These are phyloP conservation scores for Taxillus chinensis DNA, from an alignment of 164 flowering plant species.

Conservation along the genomic window DNA sequence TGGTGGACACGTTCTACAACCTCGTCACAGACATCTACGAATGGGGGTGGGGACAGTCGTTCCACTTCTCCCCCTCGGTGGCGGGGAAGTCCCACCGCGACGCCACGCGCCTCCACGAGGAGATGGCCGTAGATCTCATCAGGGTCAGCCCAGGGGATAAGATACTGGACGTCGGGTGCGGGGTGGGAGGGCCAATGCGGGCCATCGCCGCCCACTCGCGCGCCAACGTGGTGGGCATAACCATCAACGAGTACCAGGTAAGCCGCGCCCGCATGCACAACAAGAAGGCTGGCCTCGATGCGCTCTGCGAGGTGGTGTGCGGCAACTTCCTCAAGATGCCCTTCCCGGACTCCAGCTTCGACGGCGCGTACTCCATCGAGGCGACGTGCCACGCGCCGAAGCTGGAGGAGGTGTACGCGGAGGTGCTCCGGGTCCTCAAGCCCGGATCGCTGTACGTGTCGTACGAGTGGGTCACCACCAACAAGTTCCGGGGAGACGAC, in stretches of 20 bases:
- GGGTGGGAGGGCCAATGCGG: conserved; percentile 96
- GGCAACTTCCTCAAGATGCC: conserved; percentile 88
- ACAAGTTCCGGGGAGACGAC: conserved; percentile 30
- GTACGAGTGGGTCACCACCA: conserved; percentile 92
- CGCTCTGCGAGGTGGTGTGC: conserved; percentile 81
- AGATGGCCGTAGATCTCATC: conserved; percentile 77
- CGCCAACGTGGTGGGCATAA: conserved; percentile 75
- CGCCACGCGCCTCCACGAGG: conserved; percentile 77
- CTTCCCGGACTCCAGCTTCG: conserved; percentile 51
- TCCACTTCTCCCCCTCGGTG: conserved; percentile 81
- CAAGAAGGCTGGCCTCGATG: conserved; percentile 69
- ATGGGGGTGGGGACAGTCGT: conserved; percentile 97
- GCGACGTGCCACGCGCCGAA: conserved; percentile 94
- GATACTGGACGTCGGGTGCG: conserved; percentile 86
- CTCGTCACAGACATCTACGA: conserved; percentile 94
- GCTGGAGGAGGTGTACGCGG: conserved; percentile 78
- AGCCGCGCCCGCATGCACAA: conserved; percentile 65
- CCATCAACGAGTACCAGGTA: conserved; percentile 94
- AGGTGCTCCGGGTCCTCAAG: conserved; percentile 72
- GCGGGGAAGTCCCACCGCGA: conserved; percentile 73
- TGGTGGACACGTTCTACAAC: conserved; percentile 91
- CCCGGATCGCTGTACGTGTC: conserved; percentile 82
- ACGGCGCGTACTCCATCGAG: conserved; percentile 92
- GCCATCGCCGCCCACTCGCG: conserved; percentile 79
- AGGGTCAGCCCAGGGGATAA: conserved; percentile 38